phyloP scores from a whole-genome alignment of 2,329 filamentous ascomycete genomes.

The Penicillium occitanis region DNA sequence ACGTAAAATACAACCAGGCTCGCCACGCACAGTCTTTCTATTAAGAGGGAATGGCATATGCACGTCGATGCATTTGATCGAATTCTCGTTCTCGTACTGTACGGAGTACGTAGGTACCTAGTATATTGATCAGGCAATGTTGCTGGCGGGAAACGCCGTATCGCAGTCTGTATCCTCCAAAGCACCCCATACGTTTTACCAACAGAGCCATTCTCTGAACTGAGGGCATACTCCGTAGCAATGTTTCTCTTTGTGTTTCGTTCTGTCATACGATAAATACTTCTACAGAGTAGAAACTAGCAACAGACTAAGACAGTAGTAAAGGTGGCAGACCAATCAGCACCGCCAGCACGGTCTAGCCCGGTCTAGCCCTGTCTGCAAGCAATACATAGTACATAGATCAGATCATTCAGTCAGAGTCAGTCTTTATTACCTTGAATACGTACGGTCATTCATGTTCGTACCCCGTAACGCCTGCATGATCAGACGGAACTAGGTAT shows the following conservation, averaged over 20 bases:
- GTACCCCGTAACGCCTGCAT: background rate
- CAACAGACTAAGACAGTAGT: background rate
- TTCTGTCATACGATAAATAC: background rate
- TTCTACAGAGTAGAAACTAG: background rate
- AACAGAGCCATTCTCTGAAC: background rate
- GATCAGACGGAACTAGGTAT: background rate
- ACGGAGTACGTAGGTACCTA: background rate
- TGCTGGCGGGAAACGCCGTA: background rate
- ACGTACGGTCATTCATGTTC: background rate
- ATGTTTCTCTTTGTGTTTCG: background rate
- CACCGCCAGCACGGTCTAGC: background rate
- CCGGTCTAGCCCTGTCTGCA: conserved; percentile 15
- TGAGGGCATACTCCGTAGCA: too few relatives aligned
- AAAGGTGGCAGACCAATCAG: background rate
- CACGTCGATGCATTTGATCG: conserved; percentile 16
- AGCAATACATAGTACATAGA: conserved; percentile 7
- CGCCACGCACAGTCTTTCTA: background rate
- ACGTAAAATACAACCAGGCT: background rate
- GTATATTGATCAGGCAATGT: background rate
- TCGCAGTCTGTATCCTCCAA: background rate
- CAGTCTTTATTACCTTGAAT: background rate
- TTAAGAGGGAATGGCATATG: background rate
- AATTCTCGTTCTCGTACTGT: background rate
- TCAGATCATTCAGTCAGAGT: background rate
- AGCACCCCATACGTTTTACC: too few relatives aligned